Percentiles rank a stretch among this genome's conserved stretches.
Evolutionary conservation across 2,329 filamentous ascomycete genomes (phyloP).

Genomic region (Aspergillus nomiae): DNA sequence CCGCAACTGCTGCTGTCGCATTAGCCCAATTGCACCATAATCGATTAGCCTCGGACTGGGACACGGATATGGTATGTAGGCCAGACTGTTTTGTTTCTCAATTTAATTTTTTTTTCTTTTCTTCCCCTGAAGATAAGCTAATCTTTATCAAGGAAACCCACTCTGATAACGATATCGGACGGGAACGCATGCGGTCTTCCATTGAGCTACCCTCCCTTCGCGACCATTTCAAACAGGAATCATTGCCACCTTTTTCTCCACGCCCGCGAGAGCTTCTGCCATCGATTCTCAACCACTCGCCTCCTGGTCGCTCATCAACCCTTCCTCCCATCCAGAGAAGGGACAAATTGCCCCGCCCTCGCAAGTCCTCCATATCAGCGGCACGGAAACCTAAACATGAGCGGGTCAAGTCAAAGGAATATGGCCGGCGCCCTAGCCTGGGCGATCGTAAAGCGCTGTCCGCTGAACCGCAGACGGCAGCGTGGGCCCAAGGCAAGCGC

Average conservation of each 20-base stretch:
- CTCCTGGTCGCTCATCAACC: slow-evolving; percentile 83
- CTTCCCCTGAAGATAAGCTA: not conserved
- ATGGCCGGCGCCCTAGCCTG: slow-evolving; percentile 70
- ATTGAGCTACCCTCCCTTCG: slow-evolving; percentile 75
- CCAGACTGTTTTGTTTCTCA: slow-evolving; percentile 31
- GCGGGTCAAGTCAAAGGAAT: slow-evolving; percentile 75
- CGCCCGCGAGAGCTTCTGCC: slow-evolving; percentile 76
- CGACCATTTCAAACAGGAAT: slow-evolving; percentile 70
- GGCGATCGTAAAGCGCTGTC: slow-evolving; percentile 82
- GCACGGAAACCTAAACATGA: slow-evolving; percentile 76
- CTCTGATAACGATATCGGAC: slow-evolving; percentile 68
- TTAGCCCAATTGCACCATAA: slow-evolving; percentile 82
- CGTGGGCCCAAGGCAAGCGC: slow-evolving; percentile 74
- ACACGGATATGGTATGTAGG: slow-evolving; percentile 70
- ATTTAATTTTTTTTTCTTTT: not conserved
- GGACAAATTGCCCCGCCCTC: slow-evolving; percentile 69
- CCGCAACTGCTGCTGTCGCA: slow-evolving; percentile 79
- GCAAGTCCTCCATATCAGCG: slow-evolving; percentile 82
- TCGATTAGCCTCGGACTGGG: slow-evolving; percentile 74
- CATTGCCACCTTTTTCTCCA: slow-evolving; percentile 64
- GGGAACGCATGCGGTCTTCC: slow-evolving; percentile 63
- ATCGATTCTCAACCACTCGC: slow-evolving; percentile 76
- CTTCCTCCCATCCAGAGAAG: slow-evolving; percentile 79
- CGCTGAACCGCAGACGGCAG: slow-evolving; percentile 77
- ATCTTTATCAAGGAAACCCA: slow-evolving; percentile 62